Evolutionary conservation across 2,329 filamentous ascomycete species (phyloP).

Genomic region (Seiridium cupressi): DNA sequence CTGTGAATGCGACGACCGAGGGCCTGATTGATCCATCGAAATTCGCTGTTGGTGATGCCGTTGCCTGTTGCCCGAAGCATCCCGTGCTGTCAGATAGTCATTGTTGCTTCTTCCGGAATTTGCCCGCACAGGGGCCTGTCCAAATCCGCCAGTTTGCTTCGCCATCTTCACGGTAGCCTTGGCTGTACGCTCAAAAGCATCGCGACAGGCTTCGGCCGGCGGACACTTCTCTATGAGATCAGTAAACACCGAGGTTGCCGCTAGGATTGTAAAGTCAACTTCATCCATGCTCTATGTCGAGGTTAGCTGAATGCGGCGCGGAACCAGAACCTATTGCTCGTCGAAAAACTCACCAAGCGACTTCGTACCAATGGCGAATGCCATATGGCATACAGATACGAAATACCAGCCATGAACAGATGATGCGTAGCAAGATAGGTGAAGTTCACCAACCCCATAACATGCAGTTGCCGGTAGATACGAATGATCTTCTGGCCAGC

Average conservation of each 20-base stretch:
- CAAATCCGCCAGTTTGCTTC: slow-evolving; percentile 81
- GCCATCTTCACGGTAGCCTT: slow-evolving; percentile 96
- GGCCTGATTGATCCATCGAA: slow-evolving; percentile 19
- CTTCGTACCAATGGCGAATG: slow-evolving; percentile 87
- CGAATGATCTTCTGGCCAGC: slow-evolving; percentile 91
- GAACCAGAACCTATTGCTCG: slow-evolving; percentile 9
- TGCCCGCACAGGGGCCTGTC: slow-evolving; percentile 36
- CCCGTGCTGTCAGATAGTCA: slow-evolving; percentile 28
- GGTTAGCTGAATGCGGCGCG: slow-evolving; percentile 20
- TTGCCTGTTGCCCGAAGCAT: slow-evolving; percentile 27
- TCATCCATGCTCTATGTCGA: slow-evolving; percentile 75
- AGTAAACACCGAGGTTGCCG: slow-evolving; percentile 86
- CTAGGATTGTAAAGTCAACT: slow-evolving; percentile 94
- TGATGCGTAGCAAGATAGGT: slow-evolving; percentile 95
- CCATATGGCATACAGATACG: slow-evolving; percentile 96
- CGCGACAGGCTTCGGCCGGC: slow-evolving; percentile 88
- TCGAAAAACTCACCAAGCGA: slow-evolving; percentile 66
- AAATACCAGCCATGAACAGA: slow-evolving; percentile 95
- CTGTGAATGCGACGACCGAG: slow-evolving; percentile 16
- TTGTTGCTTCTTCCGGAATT: slow-evolving; percentile 22
- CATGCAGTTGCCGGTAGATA: slow-evolving; percentile 85
- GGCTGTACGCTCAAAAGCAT: slow-evolving; percentile 92
- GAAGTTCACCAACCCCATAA: slow-evolving; percentile 88
- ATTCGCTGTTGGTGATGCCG: slow-evolving; percentile 15
- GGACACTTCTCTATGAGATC: slow-evolving; percentile 94